Evolutionary conservation across 2,329 filamentous ascomycete species (phyloP), one percentile per base, ranked within the genome.

Genomic region (Exophiala phaeomuriformis): DNA sequence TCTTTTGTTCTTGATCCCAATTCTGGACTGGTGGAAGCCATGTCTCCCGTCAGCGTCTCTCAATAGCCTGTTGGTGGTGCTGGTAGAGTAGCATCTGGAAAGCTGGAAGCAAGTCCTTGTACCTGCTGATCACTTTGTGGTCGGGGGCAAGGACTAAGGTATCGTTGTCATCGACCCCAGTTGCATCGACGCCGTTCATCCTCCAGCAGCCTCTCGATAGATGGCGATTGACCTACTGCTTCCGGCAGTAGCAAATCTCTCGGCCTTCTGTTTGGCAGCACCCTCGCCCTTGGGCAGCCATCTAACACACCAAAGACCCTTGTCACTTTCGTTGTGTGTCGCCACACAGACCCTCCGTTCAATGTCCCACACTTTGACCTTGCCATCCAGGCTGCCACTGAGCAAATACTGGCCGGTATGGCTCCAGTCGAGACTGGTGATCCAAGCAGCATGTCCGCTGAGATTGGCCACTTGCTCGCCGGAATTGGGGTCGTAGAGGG

Each of bases 301-400:
- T 65, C 82, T 85, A 30, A 90, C 88, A 51, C 82, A 81, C 86
- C 90, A 96, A 2, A 97, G 67, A 0, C 84, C 80, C 70, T 87
- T 86, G 59, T 91, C 90, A 4, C 88, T 90, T 73, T 97, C 90
- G 53, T 85, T 90, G 67, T 95, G 89, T 6, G 93, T 98, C 8
- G 91, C 90, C 42, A 98, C 93, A 67, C 93, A 97, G 3, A 78
- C 77, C 52, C 83, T 80, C 33, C 84, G 81, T 64, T 95, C 90
- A 55, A 96, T 81, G 31, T 88, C 91, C 93, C 93, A 98, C 31
- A 97, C 87, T 71, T 95, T 96, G 56, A 87, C 88, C 70, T 95
- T 96, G 36, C 93, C 91, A 66, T 97, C 90, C 68, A 94, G 89
- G 1, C 86, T 83, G 45, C 89, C 88, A 65, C 86, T 94, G 2